These are phyloP conservation scores for Nannochloropsis gaditana DNA, from an alignment of 108 stramenopile genomes.

Conservation along the genomic window DNA sequence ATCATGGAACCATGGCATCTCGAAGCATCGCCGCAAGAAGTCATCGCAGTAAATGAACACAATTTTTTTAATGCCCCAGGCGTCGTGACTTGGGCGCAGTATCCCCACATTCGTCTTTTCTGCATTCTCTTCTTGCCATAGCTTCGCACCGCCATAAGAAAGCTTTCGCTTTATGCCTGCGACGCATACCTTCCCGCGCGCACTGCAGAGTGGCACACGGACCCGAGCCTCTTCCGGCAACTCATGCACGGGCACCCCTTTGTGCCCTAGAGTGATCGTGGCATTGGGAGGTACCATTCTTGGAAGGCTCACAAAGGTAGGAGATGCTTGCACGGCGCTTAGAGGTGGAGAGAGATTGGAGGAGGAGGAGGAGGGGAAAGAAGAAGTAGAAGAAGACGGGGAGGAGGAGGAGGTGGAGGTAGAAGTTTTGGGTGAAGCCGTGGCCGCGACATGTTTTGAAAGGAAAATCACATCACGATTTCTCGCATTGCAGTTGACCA, in stretches of 20 bases:
- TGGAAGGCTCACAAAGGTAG: neutral
- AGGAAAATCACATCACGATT: too few relatives aligned
- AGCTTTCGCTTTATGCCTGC: slow-evolving; percentile 10
- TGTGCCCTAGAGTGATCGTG: neutral
- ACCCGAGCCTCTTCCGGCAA: neutral
- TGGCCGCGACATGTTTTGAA: too few relatives aligned
- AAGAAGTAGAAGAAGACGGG: too few relatives aligned
- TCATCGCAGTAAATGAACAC: slow-evolving; percentile 92
- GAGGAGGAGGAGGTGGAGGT: too few relatives aligned
- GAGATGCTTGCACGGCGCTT: neutral
- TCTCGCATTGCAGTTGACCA: too few relatives aligned
- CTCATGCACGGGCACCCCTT: neutral
- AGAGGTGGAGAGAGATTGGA: neutral
- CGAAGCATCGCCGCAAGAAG: slow-evolving; percentile 73
- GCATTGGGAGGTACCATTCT: neutral
- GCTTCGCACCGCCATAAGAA: neutral
- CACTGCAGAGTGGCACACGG: neutral
- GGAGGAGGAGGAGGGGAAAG: neutral
- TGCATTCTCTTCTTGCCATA: slow-evolving; percentile 28
- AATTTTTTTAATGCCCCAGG: slow-evolving; percentile 93
- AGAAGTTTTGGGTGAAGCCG: too few relatives aligned
- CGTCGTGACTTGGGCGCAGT: slow-evolving; percentile 81
- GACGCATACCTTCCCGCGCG: neutral
- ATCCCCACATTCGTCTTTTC: slow-evolving; percentile 67
- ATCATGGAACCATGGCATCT: slow-evolving; percentile 77